Evolutionary conservation across 805 yeast genomes (phyloP), one percentile per base, ranked within the genome.

Genomic region (Suhomyces tanzawaensis): DNA sequence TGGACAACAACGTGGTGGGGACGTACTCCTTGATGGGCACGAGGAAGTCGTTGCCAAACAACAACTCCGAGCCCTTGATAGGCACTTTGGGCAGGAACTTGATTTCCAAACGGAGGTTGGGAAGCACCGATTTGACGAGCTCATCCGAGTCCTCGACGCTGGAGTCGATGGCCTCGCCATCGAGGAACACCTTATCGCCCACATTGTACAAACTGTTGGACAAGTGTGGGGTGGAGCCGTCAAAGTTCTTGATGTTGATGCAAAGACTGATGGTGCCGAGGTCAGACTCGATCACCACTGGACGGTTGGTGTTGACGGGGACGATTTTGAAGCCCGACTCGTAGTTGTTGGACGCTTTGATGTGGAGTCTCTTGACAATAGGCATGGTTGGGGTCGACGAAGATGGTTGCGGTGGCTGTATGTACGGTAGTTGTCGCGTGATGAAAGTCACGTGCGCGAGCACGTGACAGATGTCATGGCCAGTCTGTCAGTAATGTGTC

Each of bases 11-110:
- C 1, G 76, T 56, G 4, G 77, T 66, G 3, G 89, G 89, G 8
- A 82, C 67, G 37, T 67, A 66, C 33, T 79, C 79, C 22, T 71
- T 61, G 22, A 82, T 72, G 0, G 85, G 81, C n/a, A 64, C 53
- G 7, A 71, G 76, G 52, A 80, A 79, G 49, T 82, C 88, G 52
- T 82, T 82, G 1, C 89, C 89, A 60, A 78, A 82, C n/a, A 77
- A 41, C 28, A 82, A 58, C n/a, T 71, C 68, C 29, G 73, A 65
- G 2, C 84, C 85, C 14, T 48, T 51, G n/a, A 80, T 58, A 15
- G 62, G 64, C 3, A 42, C 39, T 8, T 50, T 60, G 29, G 82
- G 83, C 8, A 50, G 60, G 42, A 76, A 67, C 25, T 58, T 55
- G n/a, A 67, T 53, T 13, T 57, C 47, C 13, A 69, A 46, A 13